A percentile compares a stretch with the other conserved stretches of the same genome.
These are phyloP conservation scores for Avena atlantica DNA, from an alignment of 176 grass and related monocot species.

Conservation along the genomic window DNA sequence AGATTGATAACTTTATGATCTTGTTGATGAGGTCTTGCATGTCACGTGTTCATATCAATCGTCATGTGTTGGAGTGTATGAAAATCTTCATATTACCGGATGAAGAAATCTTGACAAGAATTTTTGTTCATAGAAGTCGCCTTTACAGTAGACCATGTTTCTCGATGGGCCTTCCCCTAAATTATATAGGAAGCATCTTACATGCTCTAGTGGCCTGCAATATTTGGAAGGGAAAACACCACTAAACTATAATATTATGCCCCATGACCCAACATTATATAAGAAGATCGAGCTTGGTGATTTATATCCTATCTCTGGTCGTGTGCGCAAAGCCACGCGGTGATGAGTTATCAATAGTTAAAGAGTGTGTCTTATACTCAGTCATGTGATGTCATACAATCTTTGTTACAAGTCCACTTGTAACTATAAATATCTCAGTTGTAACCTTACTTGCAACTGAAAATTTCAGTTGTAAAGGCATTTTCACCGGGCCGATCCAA, in stretches of 20 bases:
- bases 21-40: neutral
- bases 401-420: too few relatives aligned
- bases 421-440: too few relatives aligned
- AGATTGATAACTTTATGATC: neutral
- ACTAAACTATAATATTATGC: neutral
- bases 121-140: neutral
- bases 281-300: neutral
- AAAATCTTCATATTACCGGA: neutral
- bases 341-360: neutral
- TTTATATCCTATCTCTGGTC: neutral
- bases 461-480: too few relatives aligned
- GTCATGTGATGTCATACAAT: too few relatives aligned
- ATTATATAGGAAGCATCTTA: neutral
- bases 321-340: neutral
- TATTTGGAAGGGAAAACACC: neutral
- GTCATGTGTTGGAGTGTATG: neutral
- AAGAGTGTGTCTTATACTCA: too few relatives aligned
- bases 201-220: neutral
- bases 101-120: neutral
- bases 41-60: neutral
- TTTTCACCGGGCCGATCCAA: too few relatives aligned
- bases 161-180: neutral
- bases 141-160: neutral
- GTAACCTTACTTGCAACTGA: too few relatives aligned
- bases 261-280: neutral